Base-by-base conservation (phyloP, 306 rosid species). In the Lagenaria siceraria region DNA sequence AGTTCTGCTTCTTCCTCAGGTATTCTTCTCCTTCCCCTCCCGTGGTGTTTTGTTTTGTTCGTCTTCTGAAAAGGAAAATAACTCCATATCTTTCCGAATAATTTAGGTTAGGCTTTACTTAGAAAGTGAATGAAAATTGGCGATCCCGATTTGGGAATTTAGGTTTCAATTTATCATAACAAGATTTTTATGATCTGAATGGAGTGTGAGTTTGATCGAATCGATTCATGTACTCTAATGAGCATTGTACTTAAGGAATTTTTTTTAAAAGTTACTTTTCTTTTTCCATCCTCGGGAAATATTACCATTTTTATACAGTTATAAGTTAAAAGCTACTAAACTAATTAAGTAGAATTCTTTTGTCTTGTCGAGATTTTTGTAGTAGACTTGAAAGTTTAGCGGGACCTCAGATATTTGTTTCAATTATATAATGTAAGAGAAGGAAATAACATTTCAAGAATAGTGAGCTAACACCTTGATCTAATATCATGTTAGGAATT, bases 1-100 rank as follows among this genome's bases (percentile, higher is more conserved):
- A 31, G 83, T 0, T 58, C n/a, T 58, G 15, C 18, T 82, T 82
- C 24, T 31, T 77, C 86, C 60, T 76, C 77, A 15, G 89, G 89
- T 88, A 63, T 75, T 29, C 31, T 1, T 36, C 24, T 66, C 33
- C 74, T 55, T 18, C n/a, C 38, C 51, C 27, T 63, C 73, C 0
- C 8, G 5, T 2, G 17, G 18, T 38, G 17, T 10, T 36, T 36
- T 18, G 48, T 17, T 29, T 61, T 13, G 5, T 13, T 18, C 2
- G 19, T 1, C 43, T 35, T 62, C 4, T 46, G 51, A 6, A 7
- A 6, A 5, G 36, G 36, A 5, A 33, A 33, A 33, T 33, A 33
- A 33, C 3, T 33, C 66, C 33, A 60, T 52, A 33, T 27, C 3
- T 63, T 79, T 21, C 36, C 43, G 21, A 33, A 54, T 61, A 66